Base-by-base conservation (phyloP, 176 grass and related monocot species). In the Ampelocalamus luodianensis region DNA sequence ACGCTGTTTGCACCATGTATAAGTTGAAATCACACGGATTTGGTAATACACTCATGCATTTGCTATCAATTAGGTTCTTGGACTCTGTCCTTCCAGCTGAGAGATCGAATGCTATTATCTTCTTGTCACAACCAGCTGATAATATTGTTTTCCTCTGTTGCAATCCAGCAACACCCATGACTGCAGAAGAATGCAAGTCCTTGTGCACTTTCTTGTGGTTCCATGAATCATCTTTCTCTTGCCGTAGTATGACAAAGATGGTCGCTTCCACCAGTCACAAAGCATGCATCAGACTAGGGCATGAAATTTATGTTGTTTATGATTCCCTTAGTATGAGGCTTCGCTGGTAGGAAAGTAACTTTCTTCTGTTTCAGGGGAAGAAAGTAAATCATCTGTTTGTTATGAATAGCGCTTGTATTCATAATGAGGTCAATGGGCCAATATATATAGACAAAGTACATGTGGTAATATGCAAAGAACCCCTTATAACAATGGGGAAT, bases 1-100 rank as follows among this genome's bases (percentile, higher is more conserved):
- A 96, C 96, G 83, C 96, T 82, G 96, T 87, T 76, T 99, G 96
- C 20, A 99, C 96, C 93, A 99, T 92, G 55, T 91, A 99, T 76
- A 99, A 82, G 82, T 99, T 99, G 83, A 94, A 96, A 82, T 99
- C 96, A 0, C 76, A 88, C 4, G 93, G 96, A 82, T 99, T 99
- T 81, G 86, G 84, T 50, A 96, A 74, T 16, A 99, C 79, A 3
- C 96, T 99, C 96, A 99, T 94, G 91, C 96, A 99, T 87, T 96
- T 96, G 83, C 67, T 86, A 83, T 99, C 96, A 85, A 96, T 85
- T 62, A 92, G 83, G 65, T 92, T 89, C 78, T 87, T 98, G 81
- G 90, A 95, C 55, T 95, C 96, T 76, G 88, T 83, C 77, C 88
- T 93, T 87, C 90, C 96, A 65, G 91, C 68, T 73, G 75, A 74